phyloP scores from a whole-genome alignment of 1,284 basidiomycete species.

The Ustilago nuda region DNA sequence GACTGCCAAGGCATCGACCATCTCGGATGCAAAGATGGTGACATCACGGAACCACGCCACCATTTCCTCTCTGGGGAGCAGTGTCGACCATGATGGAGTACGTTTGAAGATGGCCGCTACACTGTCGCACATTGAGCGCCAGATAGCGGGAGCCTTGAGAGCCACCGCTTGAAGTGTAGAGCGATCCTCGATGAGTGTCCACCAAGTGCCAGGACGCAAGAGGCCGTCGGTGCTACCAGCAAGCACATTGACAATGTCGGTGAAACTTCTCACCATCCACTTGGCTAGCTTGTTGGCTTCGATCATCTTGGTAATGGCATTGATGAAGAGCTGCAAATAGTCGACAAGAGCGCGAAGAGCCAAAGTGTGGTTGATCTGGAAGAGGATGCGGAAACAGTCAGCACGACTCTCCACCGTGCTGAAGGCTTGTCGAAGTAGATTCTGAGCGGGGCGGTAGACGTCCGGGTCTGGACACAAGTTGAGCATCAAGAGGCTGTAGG shows the following conservation, averaged over 20 bases:
- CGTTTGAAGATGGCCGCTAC: constrained; percentile 62
- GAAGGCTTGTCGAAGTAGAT: constrained; percentile 58
- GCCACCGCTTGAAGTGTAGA: constrained; percentile 37
- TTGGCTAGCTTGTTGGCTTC: constrained; percentile 61
- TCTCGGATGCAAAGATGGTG: constrained; percentile 62
- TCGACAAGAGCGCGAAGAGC: constrained; percentile 47
- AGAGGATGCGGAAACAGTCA: constrained; percentile 60
- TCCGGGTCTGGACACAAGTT: constrained; percentile 56
- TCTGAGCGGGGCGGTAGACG: constrained; percentile 56
- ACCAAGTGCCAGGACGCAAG: constrained; percentile 58
- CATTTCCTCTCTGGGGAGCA: constrained; percentile 56
- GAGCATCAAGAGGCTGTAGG: constrained; percentile 49
- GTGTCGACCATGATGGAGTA: constrained; percentile 61
- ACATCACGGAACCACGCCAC: constrained; percentile 67
- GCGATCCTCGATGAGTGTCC: constrained; percentile 47
- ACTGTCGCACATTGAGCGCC: constrained; percentile 61
- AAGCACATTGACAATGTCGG: constrained; percentile 65
- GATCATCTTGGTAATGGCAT: constrained; percentile 40
- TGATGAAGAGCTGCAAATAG: constrained; percentile 52
- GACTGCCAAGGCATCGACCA: constrained; percentile 59
- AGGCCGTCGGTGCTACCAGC: constrained; percentile 63
- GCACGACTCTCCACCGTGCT: constrained; percentile 51
- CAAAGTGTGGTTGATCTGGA: constrained; percentile 44
- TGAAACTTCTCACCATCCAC: constrained; percentile 61
- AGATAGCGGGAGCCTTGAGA: constrained; percentile 54